Evolutionary conservation across 306 rosid genomes (phyloP).

Genomic region (Pterocarpus santalinus): DNA sequence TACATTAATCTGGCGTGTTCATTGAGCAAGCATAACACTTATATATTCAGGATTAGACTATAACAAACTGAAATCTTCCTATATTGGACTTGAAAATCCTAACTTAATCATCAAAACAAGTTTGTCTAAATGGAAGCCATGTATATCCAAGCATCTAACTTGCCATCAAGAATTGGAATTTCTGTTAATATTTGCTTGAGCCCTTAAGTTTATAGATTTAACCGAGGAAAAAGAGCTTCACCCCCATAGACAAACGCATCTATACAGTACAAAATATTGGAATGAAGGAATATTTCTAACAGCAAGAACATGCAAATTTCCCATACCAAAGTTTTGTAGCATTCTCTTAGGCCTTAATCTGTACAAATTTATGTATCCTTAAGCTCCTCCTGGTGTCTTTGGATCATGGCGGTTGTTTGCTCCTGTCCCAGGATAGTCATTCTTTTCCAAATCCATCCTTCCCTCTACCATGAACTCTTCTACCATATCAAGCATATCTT

Average conservation of each 20-base stretch:
- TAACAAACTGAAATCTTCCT: not conserved
- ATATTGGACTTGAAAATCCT: not conserved
- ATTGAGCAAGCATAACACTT: not conserved
- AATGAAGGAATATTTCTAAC: constrained; percentile 39
- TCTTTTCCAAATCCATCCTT: constrained; percentile 61
- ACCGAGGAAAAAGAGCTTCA: constrained; percentile 10
- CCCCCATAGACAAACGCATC: not conserved
- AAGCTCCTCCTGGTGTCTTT: constrained; percentile 59
- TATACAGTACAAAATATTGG: constrained; percentile 19
- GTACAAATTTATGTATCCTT: constrained; percentile 8
- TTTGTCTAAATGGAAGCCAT: not conserved
- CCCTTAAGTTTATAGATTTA: not conserved
- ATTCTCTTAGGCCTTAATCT: constrained; percentile 20
- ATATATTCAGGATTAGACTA: not conserved
- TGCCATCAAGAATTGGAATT: not conserved
- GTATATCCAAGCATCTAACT: not conserved
- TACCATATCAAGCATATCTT: constrained; percentile 38
- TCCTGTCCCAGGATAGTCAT: constrained; percentile 73
- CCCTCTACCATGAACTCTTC: constrained; percentile 49
- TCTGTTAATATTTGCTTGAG: not conserved
- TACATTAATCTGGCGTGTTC: constrained; percentile 1
- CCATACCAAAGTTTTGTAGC: not conserved
- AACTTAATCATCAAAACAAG: not conserved
- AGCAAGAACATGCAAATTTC: constrained; percentile 16
- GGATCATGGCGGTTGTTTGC: constrained; percentile 75